Percentiles rank a stretch among this genome's conserved stretches.
Evolutionary conservation across 495 filamentous ascomycete genomes (phyloP).

Genomic region (Cudoniella acicularis): DNA sequence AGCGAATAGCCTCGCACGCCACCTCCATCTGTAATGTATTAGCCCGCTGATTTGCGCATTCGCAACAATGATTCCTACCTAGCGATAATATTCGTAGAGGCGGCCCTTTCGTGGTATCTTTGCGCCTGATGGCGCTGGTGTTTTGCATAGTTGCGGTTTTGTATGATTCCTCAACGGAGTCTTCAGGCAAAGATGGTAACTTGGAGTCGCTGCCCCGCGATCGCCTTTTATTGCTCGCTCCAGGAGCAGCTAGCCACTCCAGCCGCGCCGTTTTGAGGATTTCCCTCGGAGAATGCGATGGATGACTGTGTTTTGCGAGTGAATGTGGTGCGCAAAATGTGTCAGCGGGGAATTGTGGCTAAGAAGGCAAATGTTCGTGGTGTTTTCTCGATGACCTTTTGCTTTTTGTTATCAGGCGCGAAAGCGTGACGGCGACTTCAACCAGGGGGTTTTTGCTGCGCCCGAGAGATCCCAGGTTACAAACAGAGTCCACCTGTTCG

Average conservation of each 20-base stretch:
- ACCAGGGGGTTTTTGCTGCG: background rate
- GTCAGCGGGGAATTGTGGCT: conserved; percentile 1
- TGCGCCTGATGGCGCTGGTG: conserved; percentile 52
- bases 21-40: conserved; percentile 64
- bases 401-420: background rate
- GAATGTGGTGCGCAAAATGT: background rate
- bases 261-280: conserved; percentile 22
- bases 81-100: conserved; percentile 88
- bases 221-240: conserved; percentile 5
- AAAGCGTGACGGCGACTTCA: background rate
- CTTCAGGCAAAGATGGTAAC: conserved; percentile 3
- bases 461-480: background rate
- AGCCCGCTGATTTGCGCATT: conserved; percentile 3
- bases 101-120: conserved; percentile 92
- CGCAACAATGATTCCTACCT: conserved; percentile 49
- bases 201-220: conserved; percentile 4
- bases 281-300: background rate
- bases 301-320: conserved; percentile 21
- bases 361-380: background rate
- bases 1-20: conserved; percentile 97
- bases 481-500: background rate
- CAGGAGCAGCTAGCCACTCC: conserved; percentile 16
- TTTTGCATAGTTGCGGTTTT: conserved; percentile 13
- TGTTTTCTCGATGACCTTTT: background rate
- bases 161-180: background rate